Evolutionary conservation across 2,329 filamentous ascomycete genomes (phyloP), one percentile per base, ranked within the genome.

Genomic region (Dissoconium aciculare): DNA sequence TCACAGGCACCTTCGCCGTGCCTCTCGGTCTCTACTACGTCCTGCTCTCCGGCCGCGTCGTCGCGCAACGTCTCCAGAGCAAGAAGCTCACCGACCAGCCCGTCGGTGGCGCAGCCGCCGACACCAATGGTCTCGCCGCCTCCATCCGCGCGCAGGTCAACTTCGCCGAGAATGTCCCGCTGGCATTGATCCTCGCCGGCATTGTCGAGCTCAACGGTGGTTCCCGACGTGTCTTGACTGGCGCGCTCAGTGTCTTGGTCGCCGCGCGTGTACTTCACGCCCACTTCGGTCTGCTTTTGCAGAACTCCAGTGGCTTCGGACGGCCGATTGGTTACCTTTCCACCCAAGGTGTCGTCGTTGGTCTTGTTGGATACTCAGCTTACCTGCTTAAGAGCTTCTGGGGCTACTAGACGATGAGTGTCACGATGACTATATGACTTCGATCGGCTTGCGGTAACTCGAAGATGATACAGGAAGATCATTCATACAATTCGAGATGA

Each of bases 1-100:
- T 39, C 8, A 41, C 39, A 13, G 15, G 34, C 4, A 32, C 39
- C 30, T 41, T 41, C 30, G 37, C 39, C 15, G 17, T 37, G 9
- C 37, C 39, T 2, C 28, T 41, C 12, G 23, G 29, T 12, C 26
- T 29, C 32, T 41, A 41, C 34, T 41, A 41, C 39, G 27, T 36
- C 27, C 31, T 28, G 13, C 39, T 41, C 12, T 36, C 38, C 32
- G 11, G 9, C 12, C 39, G 36, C 31, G 34, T 41, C 9, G 24
- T 41, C 5, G n/a, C 9, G 11, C 28, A 33, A 10, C 39, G 39
- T 30, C 11, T 41, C 26, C 15, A 15, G 14, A 19, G 32, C 6
- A 31, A 39, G 11, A 23, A 30, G 13, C n/a, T 26, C 12, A 34
- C 37, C 27, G 33, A n/a, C 2, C 37, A 37, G 10, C 15, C 17